These are phyloP conservation scores for Cyclocybe aegerita DNA, from an alignment of 768 basidiomycete species.

Conservation along the genomic window DNA sequence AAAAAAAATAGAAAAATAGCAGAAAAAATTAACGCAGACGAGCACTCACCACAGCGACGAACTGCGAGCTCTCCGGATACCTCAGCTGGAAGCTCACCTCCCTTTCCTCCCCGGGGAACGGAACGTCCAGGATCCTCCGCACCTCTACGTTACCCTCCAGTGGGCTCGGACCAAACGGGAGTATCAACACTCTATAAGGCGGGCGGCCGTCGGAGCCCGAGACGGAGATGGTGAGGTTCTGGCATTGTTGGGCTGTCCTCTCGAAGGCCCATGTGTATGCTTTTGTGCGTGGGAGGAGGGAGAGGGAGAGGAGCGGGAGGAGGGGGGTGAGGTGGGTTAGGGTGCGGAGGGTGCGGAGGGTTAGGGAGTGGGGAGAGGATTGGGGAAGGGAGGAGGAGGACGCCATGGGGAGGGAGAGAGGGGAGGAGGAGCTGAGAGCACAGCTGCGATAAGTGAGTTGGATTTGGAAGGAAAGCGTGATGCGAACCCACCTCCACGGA, in stretches of 20 bases:
- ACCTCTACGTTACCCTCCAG: conserved; percentile 63
- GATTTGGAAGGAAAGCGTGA: too few relatives aligned
- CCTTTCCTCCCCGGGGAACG: conserved; percentile 43
- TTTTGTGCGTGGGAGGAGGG: conserved; percentile 21
- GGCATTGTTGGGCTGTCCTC: conserved; percentile 61
- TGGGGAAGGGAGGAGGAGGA: conserved; percentile 7
- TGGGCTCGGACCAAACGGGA: conserved; percentile 67
- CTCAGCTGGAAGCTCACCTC: conserved; percentile 55
- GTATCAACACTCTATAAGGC: conserved; percentile 65
- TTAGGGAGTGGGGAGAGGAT: too few relatives aligned
- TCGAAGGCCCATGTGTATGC: conserved; percentile 50
- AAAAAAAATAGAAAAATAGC: conserved; percentile 4
- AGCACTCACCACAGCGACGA: conserved; percentile 73
- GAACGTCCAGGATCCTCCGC: conserved; percentile 54
- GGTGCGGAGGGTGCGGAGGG: too few relatives aligned
- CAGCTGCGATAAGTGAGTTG: too few relatives aligned
- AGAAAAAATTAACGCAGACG: conserved; percentile 5
- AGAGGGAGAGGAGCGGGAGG: conserved; percentile 22
- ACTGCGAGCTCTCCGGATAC: conserved; percentile 68
- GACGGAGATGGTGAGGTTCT: conserved; percentile 57
- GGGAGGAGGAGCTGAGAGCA: neutral
- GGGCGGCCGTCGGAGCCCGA: conserved; percentile 56
- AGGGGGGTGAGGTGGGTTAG: conserved; percentile 19
- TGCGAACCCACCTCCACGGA: too few relatives aligned
- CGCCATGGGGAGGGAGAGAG: conserved; percentile 8